These are phyloP conservation scores for Punica granatum DNA, from an alignment of 345 rosid genomes.

Conservation along the genomic window DNA sequence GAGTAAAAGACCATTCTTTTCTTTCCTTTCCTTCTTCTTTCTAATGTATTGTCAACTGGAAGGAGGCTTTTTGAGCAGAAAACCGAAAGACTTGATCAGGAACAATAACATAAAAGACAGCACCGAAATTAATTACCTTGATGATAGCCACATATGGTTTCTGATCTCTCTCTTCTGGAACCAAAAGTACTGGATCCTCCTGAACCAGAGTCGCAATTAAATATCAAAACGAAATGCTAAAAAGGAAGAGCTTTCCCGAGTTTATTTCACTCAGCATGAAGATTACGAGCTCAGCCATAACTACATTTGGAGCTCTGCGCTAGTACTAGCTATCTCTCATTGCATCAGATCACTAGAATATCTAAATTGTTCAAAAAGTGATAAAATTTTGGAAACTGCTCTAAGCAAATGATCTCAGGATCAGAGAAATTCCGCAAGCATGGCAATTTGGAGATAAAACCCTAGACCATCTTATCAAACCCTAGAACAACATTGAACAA, in stretches of 20 bases:
- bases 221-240: not conserved
- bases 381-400: not conserved
- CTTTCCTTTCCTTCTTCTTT: not conserved
- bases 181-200: constrained; percentile 97
- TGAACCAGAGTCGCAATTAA: constrained; percentile 21
- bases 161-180: constrained; percentile 70
- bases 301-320: not conserved
- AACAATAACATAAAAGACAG: not conserved
- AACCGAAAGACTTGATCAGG: not conserved
- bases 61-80: not conserved
- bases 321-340: not conserved
- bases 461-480: constrained; percentile 5
- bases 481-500: not conserved
- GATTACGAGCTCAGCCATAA: not conserved
- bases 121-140: constrained; percentile 45
- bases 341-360: not conserved
- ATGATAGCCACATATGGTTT: constrained; percentile 97
- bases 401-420: not conserved
- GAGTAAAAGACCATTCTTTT: not conserved
- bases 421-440: not conserved
- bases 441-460: not conserved
- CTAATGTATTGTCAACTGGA: not conserved
- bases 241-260: not conserved
- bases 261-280: not conserved
- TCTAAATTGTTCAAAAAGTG: not conserved